Evolutionary conservation across 106 monocot species (phyloP).

Genomic region (Allium sativum): DNA sequence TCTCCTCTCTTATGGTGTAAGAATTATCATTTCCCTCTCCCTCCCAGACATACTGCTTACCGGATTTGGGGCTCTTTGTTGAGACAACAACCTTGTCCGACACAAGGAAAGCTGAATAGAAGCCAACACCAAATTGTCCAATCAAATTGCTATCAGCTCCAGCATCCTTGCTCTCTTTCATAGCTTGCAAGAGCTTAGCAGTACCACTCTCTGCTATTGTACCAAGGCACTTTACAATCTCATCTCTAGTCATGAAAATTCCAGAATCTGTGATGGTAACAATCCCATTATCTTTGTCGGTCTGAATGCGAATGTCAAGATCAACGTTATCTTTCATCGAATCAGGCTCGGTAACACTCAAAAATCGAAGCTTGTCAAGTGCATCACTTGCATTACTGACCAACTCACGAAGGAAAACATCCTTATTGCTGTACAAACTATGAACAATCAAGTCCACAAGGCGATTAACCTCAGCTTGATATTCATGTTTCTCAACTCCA

Average conservation of each 20-base stretch:
- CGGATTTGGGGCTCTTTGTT: slow-evolving; percentile 89
- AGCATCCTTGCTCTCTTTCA: slow-evolving; percentile 93
- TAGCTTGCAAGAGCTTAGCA: slow-evolving; percentile 80
- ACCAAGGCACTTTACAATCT: slow-evolving; percentile 87
- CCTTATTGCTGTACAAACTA: slow-evolving; percentile 90
- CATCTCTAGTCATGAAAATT: slow-evolving; percentile 88
- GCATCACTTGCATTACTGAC: slow-evolving; percentile 99
- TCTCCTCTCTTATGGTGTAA: slow-evolving; percentile 79
- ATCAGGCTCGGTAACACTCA: slow-evolving; percentile 75
- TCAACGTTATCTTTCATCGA: slow-evolving; percentile 72
- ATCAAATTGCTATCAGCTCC: slow-evolving; percentile 82
- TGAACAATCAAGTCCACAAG: slow-evolving; percentile 76
- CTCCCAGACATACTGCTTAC: slow-evolving; percentile 96
- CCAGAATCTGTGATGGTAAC: slow-evolving; percentile 86
- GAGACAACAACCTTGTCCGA: slow-evolving; percentile 86
- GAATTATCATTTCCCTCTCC: slow-evolving; percentile 73
- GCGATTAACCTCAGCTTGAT: slow-evolving; percentile 96
- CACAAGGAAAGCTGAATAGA: slow-evolving; percentile 95
- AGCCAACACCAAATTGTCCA: slow-evolving; percentile 97
- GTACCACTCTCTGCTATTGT: slow-evolving; percentile 99
- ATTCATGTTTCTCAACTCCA: slow-evolving; percentile 67
- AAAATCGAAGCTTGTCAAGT: slow-evolving; percentile 85
- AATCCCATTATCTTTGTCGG: slow-evolving; percentile 87
- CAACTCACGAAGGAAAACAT: slow-evolving; percentile 87
- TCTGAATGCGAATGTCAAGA: slow-evolving; percentile 81